A percentile compares a stretch with the other conserved stretches of the same genome.
phyloP scores from a whole-genome alignment of 768 basidiomycete species.

The Cubamyces sp. region DNA sequence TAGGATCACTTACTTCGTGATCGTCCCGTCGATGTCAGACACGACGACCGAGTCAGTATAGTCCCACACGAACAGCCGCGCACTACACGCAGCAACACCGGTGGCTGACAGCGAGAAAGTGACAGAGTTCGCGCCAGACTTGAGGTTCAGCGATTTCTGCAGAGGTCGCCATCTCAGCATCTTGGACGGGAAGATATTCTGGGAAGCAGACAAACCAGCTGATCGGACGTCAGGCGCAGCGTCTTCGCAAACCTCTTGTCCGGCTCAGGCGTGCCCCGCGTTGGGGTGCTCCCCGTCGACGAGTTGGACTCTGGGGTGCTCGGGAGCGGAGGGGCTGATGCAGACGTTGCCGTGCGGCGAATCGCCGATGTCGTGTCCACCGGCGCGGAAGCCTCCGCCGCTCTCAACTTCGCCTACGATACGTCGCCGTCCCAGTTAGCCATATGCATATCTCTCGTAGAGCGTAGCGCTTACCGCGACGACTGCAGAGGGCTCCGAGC shows the following conservation, averaged over 20 bases:
- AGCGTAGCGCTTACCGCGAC: neutral
- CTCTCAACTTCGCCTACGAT: slow-evolving; percentile 8
- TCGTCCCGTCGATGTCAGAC: slow-evolving; percentile 98
- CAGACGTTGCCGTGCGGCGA: slow-evolving; percentile 10
- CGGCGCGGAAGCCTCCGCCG: neutral
- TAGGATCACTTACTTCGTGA: slow-evolving; percentile 74
- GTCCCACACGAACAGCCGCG: slow-evolving; percentile 96
- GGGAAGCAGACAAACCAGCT: slow-evolving; percentile 59
- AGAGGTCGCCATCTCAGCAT: neutral
- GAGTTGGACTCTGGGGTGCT: slow-evolving; percentile 6
- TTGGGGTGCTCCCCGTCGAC: slow-evolving; percentile 2
- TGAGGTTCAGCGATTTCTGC: slow-evolving; percentile 84
- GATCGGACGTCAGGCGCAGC: slow-evolving; percentile 89
- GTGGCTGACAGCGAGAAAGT: slow-evolving; percentile 91
- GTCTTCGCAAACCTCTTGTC: slow-evolving; percentile 85
- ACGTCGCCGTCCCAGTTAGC: neutral
- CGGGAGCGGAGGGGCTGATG: slow-evolving; percentile 14
- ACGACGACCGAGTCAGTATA: slow-evolving; percentile 88
- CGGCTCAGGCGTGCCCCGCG: slow-evolving; percentile 4
- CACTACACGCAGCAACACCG: slow-evolving; percentile 82
- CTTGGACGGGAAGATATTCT: too few relatives aligned
- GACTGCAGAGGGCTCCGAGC: slow-evolving; percentile 23
- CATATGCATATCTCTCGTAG: too few relatives aligned
- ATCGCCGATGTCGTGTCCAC: neutral
- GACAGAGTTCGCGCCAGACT: slow-evolving; percentile 86